A percentile compares a stretch with the other conserved stretches of the same genome.
Evolutionary conservation across 2,329 filamentous ascomycete genomes (phyloP).

Genomic region (Fusarium cicatricum): DNA sequence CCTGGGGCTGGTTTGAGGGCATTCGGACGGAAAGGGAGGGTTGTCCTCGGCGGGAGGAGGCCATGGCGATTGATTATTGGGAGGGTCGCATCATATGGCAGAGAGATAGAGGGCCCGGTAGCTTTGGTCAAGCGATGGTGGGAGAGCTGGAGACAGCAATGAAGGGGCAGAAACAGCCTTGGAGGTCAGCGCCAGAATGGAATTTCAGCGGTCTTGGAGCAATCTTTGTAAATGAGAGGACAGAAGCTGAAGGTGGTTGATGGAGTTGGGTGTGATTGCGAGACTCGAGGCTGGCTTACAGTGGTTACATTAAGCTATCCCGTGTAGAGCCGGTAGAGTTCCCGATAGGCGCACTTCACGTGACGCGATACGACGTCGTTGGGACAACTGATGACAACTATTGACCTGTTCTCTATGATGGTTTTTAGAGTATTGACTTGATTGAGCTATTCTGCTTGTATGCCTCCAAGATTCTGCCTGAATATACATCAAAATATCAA

Average conservation of each 20-base stretch:
- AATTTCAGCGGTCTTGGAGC: not conserved
- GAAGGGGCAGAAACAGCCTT: constrained; percentile 6
- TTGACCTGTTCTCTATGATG: not conserved
- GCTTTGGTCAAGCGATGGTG: constrained; percentile 8
- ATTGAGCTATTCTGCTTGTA: too few species aligned
- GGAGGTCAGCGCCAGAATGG: not conserved
- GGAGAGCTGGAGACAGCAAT: not conserved
- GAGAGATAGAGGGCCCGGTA: not conserved
- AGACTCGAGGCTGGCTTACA: constrained; percentile 31
- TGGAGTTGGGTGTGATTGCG: constrained; percentile 21
- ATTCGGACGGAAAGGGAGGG: constrained; percentile 52
- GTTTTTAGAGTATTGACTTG: too few species aligned
- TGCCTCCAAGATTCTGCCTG: too few species aligned
- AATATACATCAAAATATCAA: not conserved
- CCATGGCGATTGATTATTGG: constrained; percentile 48
- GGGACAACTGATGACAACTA: not conserved
- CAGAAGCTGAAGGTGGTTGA: constrained; percentile 9
- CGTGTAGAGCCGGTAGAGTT: constrained; percentile 8
- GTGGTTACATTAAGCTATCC: constrained; percentile 36
- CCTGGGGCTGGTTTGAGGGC: constrained; percentile 41
- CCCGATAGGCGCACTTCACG: constrained; percentile 40
- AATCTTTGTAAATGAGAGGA: not conserved
- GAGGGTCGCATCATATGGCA: constrained; percentile 41
- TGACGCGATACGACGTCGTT: constrained; percentile 23
- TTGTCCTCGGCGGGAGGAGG: constrained; percentile 51